Evolutionary conservation across 345 rosid genomes (phyloP), one percentile per base, ranked within the genome.

Genomic region (Excoecaria agallocha): DNA sequence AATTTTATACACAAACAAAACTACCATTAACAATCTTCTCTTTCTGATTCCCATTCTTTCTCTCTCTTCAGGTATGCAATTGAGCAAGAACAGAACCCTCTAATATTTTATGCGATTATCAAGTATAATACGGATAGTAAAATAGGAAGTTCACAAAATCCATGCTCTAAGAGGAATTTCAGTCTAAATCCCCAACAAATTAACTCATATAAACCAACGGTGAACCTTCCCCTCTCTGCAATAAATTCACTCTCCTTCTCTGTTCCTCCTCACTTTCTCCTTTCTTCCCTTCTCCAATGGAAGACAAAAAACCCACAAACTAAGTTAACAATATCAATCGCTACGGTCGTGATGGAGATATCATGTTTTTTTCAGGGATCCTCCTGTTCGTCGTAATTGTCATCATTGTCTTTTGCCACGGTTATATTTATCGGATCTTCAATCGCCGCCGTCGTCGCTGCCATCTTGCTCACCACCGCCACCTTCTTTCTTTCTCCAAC

Each of bases 211-310:
- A 30, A 30, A 30, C 30, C 30, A 30, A 2, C 30, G 1, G 2
- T 2, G 80, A 79, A 76, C 80, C 74, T 69, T 76, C 82, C 76
- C 75, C 73, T 49, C 12, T 79, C 51, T 74, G 30, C 30, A 30
- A 30, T 30, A 30, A 30, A 30, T 30, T 30, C 30, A 30, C 30
- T 30, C 30, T 30, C 30, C 20, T 0, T 5, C 4, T 7, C 48
- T 46, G 15, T 30, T 30, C 38, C 30, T 11, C 43, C 15, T 6
- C 25, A 38, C 35, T 11, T 2, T 38, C 39, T 43, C 16, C 16
- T 39, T 30, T 30, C 30, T 30, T 30, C 30, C 38, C 56, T 70
- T 37, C 74, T 30, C 50, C 5, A 24, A 68, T 64, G 77, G 71
- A 25, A 3, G 22, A 58, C 56, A 22, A 41, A 20, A 67, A 56